Base-by-base conservation (phyloP, 164 flowering plant genomes). In the Umbellularia californica region DNA sequence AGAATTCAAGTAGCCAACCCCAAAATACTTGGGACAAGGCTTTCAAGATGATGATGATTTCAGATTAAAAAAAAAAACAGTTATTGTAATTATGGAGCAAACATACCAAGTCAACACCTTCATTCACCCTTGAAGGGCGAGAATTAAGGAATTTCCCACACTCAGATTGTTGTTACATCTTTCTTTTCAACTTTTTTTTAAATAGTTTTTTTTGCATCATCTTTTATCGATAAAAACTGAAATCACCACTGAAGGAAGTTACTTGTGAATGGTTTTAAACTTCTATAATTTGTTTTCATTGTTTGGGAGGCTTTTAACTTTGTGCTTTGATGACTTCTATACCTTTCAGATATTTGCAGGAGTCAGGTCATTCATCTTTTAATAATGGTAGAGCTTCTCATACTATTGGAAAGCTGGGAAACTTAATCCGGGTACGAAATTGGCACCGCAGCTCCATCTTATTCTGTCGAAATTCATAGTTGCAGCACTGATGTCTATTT, bases 361-460 rank as follows among this genome's bases (percentile, higher is more conserved):
- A 89, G 80, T 82, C 79, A 30, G 90, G 85, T 52, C 77, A 86
- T 81, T 79, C 93, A 17, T 79, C 89, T 64, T 58, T 70, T 41
- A 83, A 73, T 72, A 90, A 87, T 85, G 86, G 79, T 58, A 90
- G 99, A 28, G 85, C 89, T 81, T 84, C 94, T 77, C 93, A 93
- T 78, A 86, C 69, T 78, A 81, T 92, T 78, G 98, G 98, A 73
- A 88, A 85, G 60, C 85, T 96, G 75, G 94, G 97, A 30, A 89
- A 77, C 76, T 77, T 89, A 72, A 73, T 96, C 69, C 85, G 93
- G 92, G 99, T 96, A 89, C 70, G 11, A 22, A 20, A 66, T 25
- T 70, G 66, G 66, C 19, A 50, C 30, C 33, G 3, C 58, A 41
- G 35, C 70, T 11, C 11, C 47, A 41, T 41, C 47, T 5, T 41